Evolutionary conservation across 2,329 filamentous ascomycete species (phyloP).

Genomic region (Pseudonectria foliicola): DNA sequence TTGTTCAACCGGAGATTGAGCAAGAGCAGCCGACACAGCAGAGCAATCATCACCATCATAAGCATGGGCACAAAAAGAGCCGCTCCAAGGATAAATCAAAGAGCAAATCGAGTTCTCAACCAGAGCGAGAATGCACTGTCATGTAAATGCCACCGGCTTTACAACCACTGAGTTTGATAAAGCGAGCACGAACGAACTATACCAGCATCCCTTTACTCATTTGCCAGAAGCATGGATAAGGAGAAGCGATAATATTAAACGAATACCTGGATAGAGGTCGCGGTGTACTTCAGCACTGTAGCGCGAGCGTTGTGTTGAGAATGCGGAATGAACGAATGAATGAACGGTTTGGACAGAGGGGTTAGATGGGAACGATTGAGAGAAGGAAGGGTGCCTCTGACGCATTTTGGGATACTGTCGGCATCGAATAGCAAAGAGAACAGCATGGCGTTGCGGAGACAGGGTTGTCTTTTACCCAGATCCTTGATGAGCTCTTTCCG

Average conservation of each 20-base stretch:
- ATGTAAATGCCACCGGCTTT: conserved; percentile 29
- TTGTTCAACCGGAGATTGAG: no score
- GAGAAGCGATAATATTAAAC: conserved; percentile 1
- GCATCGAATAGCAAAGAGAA: neutral
- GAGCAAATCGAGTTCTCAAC: conserved; percentile 29
- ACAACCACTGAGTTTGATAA: neutral
- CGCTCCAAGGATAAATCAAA: conserved; percentile 35
- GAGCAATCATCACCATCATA: conserved; percentile 19
- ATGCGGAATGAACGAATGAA: neutral
- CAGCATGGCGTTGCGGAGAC: neutral
- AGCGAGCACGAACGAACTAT: neutral
- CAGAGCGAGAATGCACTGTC: conserved; percentile 41
- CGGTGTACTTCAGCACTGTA: conserved; percentile 1
- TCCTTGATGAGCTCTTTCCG: no score
- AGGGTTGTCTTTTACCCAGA: no score
- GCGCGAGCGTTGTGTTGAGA: neutral
- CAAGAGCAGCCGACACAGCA: neutral
- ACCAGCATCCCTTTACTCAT: neutral
- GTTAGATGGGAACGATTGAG: neutral
- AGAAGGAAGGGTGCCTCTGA: neutral
- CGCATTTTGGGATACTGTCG: conserved; percentile 8
- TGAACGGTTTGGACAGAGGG: neutral
- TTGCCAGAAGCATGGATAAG: no score
- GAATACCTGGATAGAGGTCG: conserved; percentile 11
- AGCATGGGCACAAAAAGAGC: conserved; percentile 28